These are phyloP conservation scores for Haematococcus sp. DNA, from an alignment of 139 green algal genomes.

Conservation along the genomic window DNA sequence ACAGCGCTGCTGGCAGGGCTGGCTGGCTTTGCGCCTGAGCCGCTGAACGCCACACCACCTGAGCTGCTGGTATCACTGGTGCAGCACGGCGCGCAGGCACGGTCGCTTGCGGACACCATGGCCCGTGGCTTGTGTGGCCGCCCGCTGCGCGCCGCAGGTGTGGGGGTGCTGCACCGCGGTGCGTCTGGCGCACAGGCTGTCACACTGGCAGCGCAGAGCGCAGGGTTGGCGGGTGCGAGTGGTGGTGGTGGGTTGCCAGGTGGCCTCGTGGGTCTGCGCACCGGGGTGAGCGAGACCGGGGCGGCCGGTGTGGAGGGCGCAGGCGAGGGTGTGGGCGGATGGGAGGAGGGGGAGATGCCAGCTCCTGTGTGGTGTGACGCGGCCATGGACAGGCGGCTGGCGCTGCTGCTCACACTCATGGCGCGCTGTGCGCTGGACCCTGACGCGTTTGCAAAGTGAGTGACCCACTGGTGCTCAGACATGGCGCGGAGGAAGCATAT, in stretches of 20 bases:
- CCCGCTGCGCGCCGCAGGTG: not conserved
- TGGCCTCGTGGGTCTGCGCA: not conserved
- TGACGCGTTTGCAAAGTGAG: slow-evolving; percentile 28
- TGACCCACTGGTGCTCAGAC: not conserved
- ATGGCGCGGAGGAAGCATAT: no score
- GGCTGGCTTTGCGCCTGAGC: slow-evolving; percentile 13
- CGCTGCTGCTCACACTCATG: slow-evolving; percentile 45
- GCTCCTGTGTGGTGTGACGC: slow-evolving; percentile 7
- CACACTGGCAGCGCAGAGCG: no score
- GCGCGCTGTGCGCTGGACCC: slow-evolving; percentile 40
- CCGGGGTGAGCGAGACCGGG: not conserved
- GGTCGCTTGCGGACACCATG: not conserved
- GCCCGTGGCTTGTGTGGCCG: not conserved
- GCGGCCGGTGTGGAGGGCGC: not conserved
- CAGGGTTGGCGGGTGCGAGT: no score
- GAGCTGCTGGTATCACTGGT: slow-evolving; percentile 32
- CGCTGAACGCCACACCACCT: slow-evolving; percentile 15
- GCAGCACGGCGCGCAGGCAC: slow-evolving; percentile 12
- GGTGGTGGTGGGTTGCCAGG: not conserved
- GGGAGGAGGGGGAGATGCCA: no score
- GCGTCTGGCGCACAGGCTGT: no score
- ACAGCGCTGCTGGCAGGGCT: slow-evolving; percentile 17
- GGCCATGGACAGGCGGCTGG: slow-evolving; percentile 33
- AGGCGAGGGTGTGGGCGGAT: not conserved
- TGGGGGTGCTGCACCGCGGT: not conserved